Base-by-base conservation (phyloP, 148 eudicot genomes). In the Limonium bicolor region DNA sequence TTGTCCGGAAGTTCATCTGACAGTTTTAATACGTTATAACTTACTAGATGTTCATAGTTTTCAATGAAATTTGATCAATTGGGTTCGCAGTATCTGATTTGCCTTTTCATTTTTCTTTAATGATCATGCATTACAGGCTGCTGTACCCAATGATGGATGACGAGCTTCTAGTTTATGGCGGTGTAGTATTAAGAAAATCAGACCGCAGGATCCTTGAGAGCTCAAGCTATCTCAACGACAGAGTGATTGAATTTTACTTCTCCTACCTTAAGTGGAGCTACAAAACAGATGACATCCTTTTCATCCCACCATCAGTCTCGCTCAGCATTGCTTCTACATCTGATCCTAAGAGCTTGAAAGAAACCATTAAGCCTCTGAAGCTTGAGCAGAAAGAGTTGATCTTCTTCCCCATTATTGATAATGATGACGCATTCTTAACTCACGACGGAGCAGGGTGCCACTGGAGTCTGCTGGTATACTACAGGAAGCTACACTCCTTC, bases 401-500 rank as follows among this genome's bases (percentile, higher is more conserved):
- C 4, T 13, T 58, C 36, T 49, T 58, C n/a, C 18, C 62, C 2
- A 48, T 58, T 1, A 29, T 39, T 11, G 46, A 49, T 4, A 50
- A 38, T 20, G 36, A 37, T 22, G 17, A 9, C 15, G 5, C 19
- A n/a, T n/a, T n/a, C n/a, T n/a, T n/a, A n/a, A 20, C 17, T 15
- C n/a, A 20, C 17, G 40, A 28, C 19, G 40, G 14, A 33, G 41
- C 27, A 13, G 62, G 49, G 3, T 26, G 6, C 4, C 62, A 49
- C 4, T 46, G 53, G 60, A 56, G 53, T 32, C 21, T 56, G n/a
- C 24, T 58, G 40, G 62, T 48, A 3, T 58, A 58, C 24, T 9
- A 15, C 25, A 50, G 48, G 14, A 18, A 11, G 0, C 15, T 20
- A 0, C 30, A 48, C 12, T 13, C 27, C 7, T 48, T 58, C 20